Conservation (phyloP, 2,329 filamentous ascomycete genomes). For the Paracamarosporium sp. region DNA sequence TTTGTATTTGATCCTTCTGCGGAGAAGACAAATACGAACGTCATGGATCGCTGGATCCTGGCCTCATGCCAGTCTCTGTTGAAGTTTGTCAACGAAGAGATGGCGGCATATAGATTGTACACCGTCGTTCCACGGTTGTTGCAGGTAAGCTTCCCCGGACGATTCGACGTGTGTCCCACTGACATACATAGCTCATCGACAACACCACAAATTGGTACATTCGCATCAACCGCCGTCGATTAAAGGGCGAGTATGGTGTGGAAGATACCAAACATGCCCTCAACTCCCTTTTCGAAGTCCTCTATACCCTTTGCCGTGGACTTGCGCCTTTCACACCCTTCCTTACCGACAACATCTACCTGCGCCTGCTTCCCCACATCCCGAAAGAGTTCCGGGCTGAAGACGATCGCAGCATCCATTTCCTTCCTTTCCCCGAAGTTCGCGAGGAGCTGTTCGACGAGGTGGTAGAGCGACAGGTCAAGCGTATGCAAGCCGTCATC, state of each 20-base stretch:
- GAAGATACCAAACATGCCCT: constrained; percentile 89
- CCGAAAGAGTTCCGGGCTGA: constrained; percentile 72
- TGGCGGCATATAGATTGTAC: constrained; percentile 76
- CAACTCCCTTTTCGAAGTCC: constrained; percentile 91
- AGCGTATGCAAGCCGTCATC: constrained; percentile 94
- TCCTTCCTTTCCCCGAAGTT: constrained; percentile 87
- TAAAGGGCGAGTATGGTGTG: constrained; percentile 87
- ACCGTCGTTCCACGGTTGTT: constrained; percentile 89
- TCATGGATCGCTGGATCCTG: constrained; percentile 96
- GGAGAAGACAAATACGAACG: constrained; percentile 80
- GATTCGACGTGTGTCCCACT: constrained; percentile 4
- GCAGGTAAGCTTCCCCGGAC: constrained; percentile 41
- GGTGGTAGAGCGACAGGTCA: constrained; percentile 83
- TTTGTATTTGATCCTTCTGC: constrained; percentile 80
- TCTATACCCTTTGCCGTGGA: constrained; percentile 86
- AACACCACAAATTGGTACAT: constrained; percentile 99
- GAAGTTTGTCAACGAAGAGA: constrained; percentile 91
- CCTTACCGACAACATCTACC: constrained; percentile 93
- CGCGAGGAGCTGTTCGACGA: constrained; percentile 86
- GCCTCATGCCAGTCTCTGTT: constrained; percentile 90
- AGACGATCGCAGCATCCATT: constrained; percentile 88
- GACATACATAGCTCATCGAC: constrained; percentile 70
- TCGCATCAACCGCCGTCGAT: constrained; percentile 85
- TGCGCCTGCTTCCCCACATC: constrained; percentile 80
- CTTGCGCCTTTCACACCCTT: constrained; percentile 96